Conservation (phyloP, 371 early-diverging fungal genomes). For the Saksenaea oblongispora region DNA sequence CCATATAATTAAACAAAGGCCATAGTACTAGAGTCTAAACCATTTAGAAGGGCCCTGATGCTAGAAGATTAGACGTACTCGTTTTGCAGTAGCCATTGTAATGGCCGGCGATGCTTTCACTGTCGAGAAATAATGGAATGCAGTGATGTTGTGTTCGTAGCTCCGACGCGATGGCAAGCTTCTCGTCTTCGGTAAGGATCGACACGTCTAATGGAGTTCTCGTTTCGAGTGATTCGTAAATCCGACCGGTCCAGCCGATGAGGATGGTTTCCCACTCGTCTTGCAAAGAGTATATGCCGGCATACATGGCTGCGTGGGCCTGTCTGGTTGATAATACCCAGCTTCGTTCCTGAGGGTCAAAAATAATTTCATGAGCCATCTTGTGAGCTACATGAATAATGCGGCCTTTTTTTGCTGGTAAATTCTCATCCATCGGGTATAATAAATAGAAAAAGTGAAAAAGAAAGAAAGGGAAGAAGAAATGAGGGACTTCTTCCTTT, state of each 20-base stretch:
- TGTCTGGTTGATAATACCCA: too few species aligned
- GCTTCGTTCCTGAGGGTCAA: background rate
- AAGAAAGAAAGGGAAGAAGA: background rate
- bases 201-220: conserved; percentile 12
- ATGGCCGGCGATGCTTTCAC: conserved; percentile 69
- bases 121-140: conserved; percentile 80
- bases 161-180: too few species aligned
- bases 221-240: too few species aligned
- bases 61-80: conserved; percentile 42
- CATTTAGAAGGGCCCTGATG: background rate
- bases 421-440: background rate
- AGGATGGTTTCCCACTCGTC: conserved; percentile 53
- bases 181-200: conserved; percentile 33
- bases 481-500: background rate
- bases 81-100: conserved; percentile 93
- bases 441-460: background rate
- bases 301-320: conserved; percentile 83
- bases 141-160: conserved; percentile 50
- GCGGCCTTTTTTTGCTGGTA: conserved; percentile 16
- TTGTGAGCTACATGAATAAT: conserved; percentile 56
- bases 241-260: conserved; percentile 71
- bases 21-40: conserved; percentile 76
- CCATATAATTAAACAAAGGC: conserved; percentile 97
- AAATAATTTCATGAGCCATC: conserved; percentile 28
- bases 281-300: conserved; percentile 63